Evolutionary conservation across 257 asterid species (phyloP), one percentile per base, ranked within the genome.

Genomic region (Henckelia pumila): DNA sequence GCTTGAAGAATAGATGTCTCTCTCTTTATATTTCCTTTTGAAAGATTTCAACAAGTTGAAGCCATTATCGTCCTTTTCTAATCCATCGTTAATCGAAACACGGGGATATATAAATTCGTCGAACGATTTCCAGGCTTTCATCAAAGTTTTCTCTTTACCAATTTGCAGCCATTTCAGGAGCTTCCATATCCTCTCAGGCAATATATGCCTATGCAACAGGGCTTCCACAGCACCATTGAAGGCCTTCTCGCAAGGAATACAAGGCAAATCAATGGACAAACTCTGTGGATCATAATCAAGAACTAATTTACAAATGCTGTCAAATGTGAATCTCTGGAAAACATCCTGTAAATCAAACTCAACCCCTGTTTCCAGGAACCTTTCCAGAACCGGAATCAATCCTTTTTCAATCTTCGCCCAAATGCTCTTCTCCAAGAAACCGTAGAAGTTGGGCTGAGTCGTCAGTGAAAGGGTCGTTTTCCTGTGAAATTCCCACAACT

Each of bases 401-500:
- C 79, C 83, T 10, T 50, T 70, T 10, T 70, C 75, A 28, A 81
- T 58, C n/a, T 77, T 78, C 1, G 20, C 24, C 77, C 77, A 30
- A 10, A 28, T 25, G 8, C 52, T 53, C 8, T n/a, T 63, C 69
- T 40, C 75, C 30, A 81, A 24, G 1, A 68, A 32, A 19, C 37
- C 9, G 35, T 69, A 64, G 26, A 81, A 75, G 1, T 33, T 24
- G 23, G 29, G 33, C 2, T 71, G 71, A 10, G 53, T 67, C 21
- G 78, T 10, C 0, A 73, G 17, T 2, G 81, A 52, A 9, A 77
- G 62, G 22, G 77, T 66, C 7, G 74, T 53, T 33, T 37, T 69
- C 50, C 85, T 78, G 13, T 81, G 85, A 65, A 75, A 64, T 26
- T 75, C 80, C 85, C 85, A 81, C n/a, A 72, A 60, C 8, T 75